phyloP scores from a whole-genome alignment of 805 yeast species.

The Saccharomycopsis amapae region DNA sequence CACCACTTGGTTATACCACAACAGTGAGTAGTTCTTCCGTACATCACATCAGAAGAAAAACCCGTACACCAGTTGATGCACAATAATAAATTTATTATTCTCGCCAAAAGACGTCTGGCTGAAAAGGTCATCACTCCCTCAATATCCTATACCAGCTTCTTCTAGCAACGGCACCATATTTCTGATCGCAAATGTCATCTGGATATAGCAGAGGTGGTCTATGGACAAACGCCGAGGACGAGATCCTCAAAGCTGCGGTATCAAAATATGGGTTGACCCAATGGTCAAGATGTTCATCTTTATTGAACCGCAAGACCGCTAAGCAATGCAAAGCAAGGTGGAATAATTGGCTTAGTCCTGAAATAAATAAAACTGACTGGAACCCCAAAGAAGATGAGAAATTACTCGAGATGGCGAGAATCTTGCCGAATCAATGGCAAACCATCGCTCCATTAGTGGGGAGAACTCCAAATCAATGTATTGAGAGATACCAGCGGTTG shows the following conservation, averaged over 20 bases:
- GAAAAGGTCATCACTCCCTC: too few relatives aligned
- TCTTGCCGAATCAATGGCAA: conserved; percentile 91
- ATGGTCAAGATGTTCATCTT: conserved; percentile 89
- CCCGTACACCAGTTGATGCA: too few relatives aligned
- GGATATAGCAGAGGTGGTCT: conserved; percentile 18
- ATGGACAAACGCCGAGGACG: conserved; percentile 50
- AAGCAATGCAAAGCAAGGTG: conserved; percentile 90
- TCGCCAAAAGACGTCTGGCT: too few relatives aligned
- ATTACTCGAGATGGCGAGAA: conserved; percentile 55
- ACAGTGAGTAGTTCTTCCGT: too few relatives aligned
- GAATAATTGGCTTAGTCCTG: conserved; percentile 82
- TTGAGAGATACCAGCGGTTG: conserved; percentile 73
- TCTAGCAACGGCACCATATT: too few relatives aligned
- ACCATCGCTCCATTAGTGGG: conserved; percentile 77
- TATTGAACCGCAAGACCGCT: conserved; percentile 78
- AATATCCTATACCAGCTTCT: too few relatives aligned
- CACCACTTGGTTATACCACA: too few relatives aligned
- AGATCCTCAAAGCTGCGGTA: conserved; percentile 82
- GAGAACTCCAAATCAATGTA: conserved; percentile 79
- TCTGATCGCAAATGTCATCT: conserved; percentile 8
- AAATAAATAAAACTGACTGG: conserved; percentile 61
- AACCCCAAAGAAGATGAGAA: conserved; percentile 67
- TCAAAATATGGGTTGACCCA: conserved; percentile 90
- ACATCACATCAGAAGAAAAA: too few relatives aligned
- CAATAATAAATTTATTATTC: too few relatives aligned